Conservation (phyloP, 1,139 yeast species). For the Komagataea norvegica region DNA sequence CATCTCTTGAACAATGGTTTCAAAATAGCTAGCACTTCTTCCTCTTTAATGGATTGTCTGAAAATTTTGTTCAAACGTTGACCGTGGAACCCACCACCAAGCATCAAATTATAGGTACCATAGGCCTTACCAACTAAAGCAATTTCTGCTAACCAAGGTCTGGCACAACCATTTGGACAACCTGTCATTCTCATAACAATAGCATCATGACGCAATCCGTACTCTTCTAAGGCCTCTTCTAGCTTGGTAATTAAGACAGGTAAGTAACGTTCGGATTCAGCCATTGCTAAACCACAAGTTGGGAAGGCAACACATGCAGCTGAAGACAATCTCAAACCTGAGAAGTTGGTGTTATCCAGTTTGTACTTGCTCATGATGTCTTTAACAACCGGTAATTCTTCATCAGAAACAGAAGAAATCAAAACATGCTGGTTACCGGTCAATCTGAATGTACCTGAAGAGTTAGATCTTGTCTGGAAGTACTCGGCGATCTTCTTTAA, state of each 20-base stretch:
- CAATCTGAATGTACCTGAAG: conserved; percentile 78
- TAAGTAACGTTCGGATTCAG: conserved; percentile 93
- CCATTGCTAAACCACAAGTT: conserved; percentile 98
- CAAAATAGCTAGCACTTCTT: conserved; percentile 71
- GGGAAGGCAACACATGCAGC: conserved; percentile 99
- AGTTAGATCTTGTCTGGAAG: conserved; percentile 39
- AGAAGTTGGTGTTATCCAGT: conserved; percentile 78
- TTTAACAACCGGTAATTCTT: conserved; percentile 60
- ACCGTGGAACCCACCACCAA: conserved; percentile 97
- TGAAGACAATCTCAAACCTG: conserved; percentile 82
- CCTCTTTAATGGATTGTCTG: conserved; percentile 85
- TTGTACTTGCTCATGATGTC: conserved; percentile 63
- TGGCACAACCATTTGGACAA: conserved; percentile 97
- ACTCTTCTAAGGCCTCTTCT: conserved; percentile 82
- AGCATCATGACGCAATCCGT: conserved; percentile 91
- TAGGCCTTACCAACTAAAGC: conserved; percentile 94
- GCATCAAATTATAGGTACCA: conserved; percentile 88
- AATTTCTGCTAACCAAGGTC: conserved; percentile 97
- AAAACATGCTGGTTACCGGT: conserved; percentile 96
- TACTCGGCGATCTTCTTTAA: conserved; percentile 71
- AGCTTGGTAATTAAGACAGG: conserved; percentile 78
- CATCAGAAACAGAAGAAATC: conserved; percentile 67
- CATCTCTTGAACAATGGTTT: conserved; percentile 89
- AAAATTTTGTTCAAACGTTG: conserved; percentile 88
- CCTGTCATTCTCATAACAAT: conserved; percentile 99